These are phyloP conservation scores for Suillus bovinus DNA, from an alignment of 768 basidiomycete genomes.

Conservation along the genomic window DNA sequence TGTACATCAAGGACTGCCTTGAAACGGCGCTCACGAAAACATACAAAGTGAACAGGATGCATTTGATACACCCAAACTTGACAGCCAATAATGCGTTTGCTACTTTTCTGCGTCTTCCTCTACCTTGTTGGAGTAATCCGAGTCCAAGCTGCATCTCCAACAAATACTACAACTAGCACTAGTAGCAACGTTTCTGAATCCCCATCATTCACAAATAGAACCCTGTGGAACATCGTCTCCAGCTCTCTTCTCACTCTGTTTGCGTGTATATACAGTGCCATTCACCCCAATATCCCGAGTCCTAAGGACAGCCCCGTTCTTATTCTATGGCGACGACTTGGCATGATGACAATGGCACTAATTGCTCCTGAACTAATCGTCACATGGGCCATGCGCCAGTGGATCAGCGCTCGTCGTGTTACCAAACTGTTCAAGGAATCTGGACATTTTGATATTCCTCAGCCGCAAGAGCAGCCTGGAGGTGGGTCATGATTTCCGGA, in stretches of 20 bases:
- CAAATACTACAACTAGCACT: neutral
- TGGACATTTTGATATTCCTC: neutral
- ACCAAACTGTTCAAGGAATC: neutral
- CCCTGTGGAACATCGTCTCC: neutral
- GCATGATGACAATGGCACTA: constrained; percentile 17
- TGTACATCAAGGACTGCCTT: no score
- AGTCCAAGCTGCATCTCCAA: neutral
- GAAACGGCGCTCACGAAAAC: neutral
- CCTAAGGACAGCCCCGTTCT: neutral
- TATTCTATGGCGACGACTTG: constrained; percentile 2
- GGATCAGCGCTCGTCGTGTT: constrained; percentile 14
- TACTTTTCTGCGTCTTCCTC: neutral
- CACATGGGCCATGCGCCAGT: constrained; percentile 22
- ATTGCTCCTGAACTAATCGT: constrained; percentile 24
- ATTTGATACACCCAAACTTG: neutral
- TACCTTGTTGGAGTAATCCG: neutral
- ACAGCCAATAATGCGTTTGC: neutral
- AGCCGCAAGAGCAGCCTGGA: neutral
- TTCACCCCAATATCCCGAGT: constrained; percentile 27
- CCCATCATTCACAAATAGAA: neutral
- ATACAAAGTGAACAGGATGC: neutral
- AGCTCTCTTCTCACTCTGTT: constrained; percentile 20
- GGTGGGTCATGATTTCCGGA: neutral
- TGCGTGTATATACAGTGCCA: constrained; percentile 25
- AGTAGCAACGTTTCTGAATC: neutral